Base-by-base conservation (phyloP, 805 yeast species). In the Lachancea lanzarotensis region DNA sequence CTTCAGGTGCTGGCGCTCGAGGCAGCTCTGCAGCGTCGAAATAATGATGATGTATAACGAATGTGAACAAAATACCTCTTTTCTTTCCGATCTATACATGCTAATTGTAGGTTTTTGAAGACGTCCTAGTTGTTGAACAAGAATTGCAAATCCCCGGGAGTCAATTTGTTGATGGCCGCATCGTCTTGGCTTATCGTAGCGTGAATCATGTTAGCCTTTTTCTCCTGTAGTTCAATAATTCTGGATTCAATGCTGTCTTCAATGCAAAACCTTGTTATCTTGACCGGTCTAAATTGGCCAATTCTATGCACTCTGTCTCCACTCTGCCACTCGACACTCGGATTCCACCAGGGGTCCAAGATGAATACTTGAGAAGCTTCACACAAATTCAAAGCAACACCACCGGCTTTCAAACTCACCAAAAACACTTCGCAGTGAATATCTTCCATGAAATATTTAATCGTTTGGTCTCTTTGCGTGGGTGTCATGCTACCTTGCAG, bases 291-390 rank as follows among this genome's bases (percentile, higher is more conserved):
- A 55, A 77, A 85, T 63, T 93, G 99, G 5, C 98, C 97, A 51
- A 93, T 93, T 67, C 99, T 79, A 66, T 93, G 98, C 18, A 93
- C 97, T 68, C 99, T 80, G 65, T 93, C 99, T 66, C 95, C 96
- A 41, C 95, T 83, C 64, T 93, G 99, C 89, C 97, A 93, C 63
- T 93, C 98, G 7, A 91, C 93, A 53, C 95, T 84, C 1, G 98
- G 98, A 62, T 93, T 95, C 98, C 98, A 93, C 98, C 98, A 93
- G 30, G 98, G 98, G 57, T 93, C 99, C 72, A 93, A 72, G 37
- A 93, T 74, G 54, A 93, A 93, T 38, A 93, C 98, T 58, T 91
- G 98, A 2, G 95, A 89, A 0, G 98, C 98, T 58, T 95, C 99
- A 59, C 96, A 91, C 52, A 93, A 72, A 62, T 93, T 93, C 52